Base-by-base conservation (phyloP, 305 asterid genomes). In the Euphrasia arctica region DNA sequence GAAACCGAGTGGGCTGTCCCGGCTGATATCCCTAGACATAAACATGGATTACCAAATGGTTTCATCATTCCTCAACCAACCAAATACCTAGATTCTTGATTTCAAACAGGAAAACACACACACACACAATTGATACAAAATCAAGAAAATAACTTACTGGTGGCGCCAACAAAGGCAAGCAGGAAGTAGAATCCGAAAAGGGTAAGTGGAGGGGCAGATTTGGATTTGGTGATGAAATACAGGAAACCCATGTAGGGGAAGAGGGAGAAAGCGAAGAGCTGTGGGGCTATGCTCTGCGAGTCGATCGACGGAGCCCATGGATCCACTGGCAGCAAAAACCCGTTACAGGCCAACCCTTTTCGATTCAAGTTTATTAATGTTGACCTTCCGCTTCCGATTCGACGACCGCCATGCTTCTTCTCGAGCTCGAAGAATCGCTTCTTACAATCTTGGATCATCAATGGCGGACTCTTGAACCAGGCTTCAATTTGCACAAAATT, bases 111-210 rank as follows among this genome's bases (percentile, higher is more conserved):
- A 18, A 18, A 18, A 18, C 22, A 18, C 22, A 18, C 22, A 18
- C 22, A 18, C 22, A 18, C 22, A 18, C 22, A 18, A 41, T 41
- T 9, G 2, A 1, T 45, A 13, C 14, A 18, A 2, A 18, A 9
- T 15, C 1, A 28, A 2, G 9, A 64, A 66, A 25, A 67, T 3
- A 41, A 78, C 89, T 82, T 64, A 87, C 94, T 85, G 36, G 97
- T 84, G 61, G 87, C 97, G 63, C 95, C 97, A 49, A 92, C 97
- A 72, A 87, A 91, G 42, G 87, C 95, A 58, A 92, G 93, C 85
- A 89, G 75, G 93, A 89, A 86, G 73, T 86, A 91, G 89, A 86
- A 86, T 28, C 96, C 95, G 63, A 91, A 87, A 58, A 89, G 89
- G 31, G 97, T 87, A 70, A 87, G 98, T 47, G 72, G 81, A 9